These are phyloP conservation scores for Mortierella sp. DNA, from an alignment of 371 early-diverging fungal genomes.

Conservation along the genomic window DNA sequence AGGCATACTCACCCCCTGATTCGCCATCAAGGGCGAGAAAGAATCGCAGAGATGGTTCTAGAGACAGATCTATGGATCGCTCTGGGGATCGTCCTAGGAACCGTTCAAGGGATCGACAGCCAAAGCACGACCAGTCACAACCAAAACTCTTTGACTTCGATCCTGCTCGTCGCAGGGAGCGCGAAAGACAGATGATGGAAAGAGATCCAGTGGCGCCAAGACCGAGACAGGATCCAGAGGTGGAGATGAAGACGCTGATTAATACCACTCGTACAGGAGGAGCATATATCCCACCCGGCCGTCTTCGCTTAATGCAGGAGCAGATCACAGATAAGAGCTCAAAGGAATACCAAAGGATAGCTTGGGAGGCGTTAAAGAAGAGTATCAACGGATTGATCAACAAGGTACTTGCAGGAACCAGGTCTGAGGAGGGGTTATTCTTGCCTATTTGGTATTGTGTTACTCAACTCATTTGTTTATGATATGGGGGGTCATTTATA, in stretches of 20 bases:
- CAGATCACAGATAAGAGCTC: constrained; percentile 78
- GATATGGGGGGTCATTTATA: background rate
- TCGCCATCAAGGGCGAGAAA: constrained; percentile 29
- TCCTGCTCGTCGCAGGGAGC: constrained; percentile 46
- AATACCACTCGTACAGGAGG: constrained; percentile 72
- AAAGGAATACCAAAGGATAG: constrained; percentile 86
- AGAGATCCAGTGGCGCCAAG: constrained; percentile 32
- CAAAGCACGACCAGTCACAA: constrained; percentile 4
- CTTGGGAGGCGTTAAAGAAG: constrained; percentile 96
- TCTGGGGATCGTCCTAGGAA: constrained; percentile 8
- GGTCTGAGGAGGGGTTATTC: no score
- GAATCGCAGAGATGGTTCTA: constrained; percentile 8
- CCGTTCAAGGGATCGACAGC: constrained; percentile 11
- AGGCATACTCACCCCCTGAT: constrained; percentile 26
- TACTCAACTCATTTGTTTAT: no score
- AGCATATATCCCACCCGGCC: constrained; percentile 93
- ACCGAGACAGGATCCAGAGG: constrained; percentile 37
- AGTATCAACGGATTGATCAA: constrained; percentile 95
- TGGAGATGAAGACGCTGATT: constrained; percentile 37
- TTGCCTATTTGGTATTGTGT: no score
- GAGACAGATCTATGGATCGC: constrained; percentile 23
- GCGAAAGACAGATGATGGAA: constrained; percentile 53
- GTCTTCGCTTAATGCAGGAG: constrained; percentile 86
- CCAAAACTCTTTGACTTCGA: constrained; percentile 30
- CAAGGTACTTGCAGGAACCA: constrained; percentile 63